A percentile compares a stretch with the other conserved stretches of the same genome.
These are phyloP conservation scores for Phoma herbarum DNA, from an alignment of 2,329 filamentous ascomycete species.

Conservation along the genomic window DNA sequence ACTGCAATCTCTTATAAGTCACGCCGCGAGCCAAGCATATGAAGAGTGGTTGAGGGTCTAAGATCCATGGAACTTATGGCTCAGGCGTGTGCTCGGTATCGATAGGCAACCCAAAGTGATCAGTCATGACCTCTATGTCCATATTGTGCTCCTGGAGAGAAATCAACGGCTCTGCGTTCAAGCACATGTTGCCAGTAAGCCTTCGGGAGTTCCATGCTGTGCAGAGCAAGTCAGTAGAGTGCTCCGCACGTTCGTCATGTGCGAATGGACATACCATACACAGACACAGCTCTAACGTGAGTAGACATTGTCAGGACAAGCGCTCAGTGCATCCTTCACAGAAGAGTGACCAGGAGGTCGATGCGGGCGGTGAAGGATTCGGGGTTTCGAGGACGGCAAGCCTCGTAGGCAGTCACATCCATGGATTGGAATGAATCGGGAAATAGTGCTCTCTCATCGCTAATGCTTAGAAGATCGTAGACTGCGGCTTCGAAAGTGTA, in stretches of 20 bases:
- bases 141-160: neutral
- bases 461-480: neutral
- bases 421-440: too few relatives aligned
- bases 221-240: neutral
- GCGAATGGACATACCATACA: neutral
- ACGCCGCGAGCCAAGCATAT: neutral
- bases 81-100: neutral
- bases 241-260: neutral
- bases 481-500: neutral
- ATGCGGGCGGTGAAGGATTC: neutral
- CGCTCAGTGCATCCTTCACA: neutral
- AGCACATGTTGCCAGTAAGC: neutral
- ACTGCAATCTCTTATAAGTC: neutral
- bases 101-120: neutral
- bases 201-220: neutral
- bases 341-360: neutral
- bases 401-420: too few relatives aligned
- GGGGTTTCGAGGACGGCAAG: too few relatives aligned
- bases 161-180: neutral
- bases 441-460: too few relatives aligned
- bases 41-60: neutral
- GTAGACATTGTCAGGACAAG: neutral
- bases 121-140: neutral
- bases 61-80: neutral
- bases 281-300: neutral